Conservation (phyloP, 192 early-diverging fungal genomes). For the Coemansia sp. region DNA sequence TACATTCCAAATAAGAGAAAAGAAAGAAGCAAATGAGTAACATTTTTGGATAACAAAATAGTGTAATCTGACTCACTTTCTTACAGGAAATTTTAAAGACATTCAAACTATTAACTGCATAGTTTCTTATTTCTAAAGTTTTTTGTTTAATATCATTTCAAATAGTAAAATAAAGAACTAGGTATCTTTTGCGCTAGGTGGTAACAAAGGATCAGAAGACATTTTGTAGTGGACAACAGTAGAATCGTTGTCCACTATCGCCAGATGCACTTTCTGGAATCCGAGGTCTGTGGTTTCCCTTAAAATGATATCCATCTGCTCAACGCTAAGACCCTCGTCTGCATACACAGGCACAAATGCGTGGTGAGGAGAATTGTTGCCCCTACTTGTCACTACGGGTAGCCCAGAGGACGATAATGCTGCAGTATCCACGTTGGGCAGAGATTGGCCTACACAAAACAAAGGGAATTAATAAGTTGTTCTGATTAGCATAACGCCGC, state of each 20-base stretch:
- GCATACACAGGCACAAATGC: conserved; percentile 34
- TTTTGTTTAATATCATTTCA: too few species aligned
- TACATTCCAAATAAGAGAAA: too few species aligned
- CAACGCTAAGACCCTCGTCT: conserved; percentile 13
- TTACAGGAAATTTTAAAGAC: too few species aligned
- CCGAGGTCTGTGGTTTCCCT: background rate
- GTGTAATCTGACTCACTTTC: too few species aligned
- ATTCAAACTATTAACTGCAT: too few species aligned
- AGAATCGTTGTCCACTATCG: conserved; percentile 40
- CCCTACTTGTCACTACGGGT: conserved; percentile 4
- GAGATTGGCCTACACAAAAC: conserved; percentile 1
- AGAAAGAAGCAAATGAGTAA: too few species aligned
- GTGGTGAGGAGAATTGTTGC: background rate
- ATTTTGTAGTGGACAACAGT: conserved; percentile 36
- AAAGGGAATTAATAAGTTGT: background rate
- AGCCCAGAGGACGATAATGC: conserved; percentile 2
- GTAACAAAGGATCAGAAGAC: background rate
- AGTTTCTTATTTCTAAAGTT: too few species aligned
- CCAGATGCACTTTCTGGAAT: conserved; percentile 14
- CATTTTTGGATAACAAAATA: too few species aligned
- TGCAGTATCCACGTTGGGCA: background rate
- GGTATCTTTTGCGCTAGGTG: too few species aligned
- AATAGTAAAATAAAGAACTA: too few species aligned
- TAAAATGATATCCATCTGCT: background rate
- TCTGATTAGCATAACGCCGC: background rate